phyloP scores from a whole-genome alignment of 768 basidiomycete species.

The Suillus subalutaceus region DNA sequence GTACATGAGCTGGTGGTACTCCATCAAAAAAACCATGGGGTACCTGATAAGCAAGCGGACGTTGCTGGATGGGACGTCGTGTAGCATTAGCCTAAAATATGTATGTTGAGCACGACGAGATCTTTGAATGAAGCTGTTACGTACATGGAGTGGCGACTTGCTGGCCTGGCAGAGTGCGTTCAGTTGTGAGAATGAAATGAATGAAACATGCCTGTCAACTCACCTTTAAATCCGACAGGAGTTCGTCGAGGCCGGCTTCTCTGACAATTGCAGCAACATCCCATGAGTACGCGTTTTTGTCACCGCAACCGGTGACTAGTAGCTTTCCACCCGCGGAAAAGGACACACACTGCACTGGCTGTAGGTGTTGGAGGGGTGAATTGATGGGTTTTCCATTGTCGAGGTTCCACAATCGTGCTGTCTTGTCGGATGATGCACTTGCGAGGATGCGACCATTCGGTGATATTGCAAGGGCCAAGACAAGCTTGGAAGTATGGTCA shows the following conservation, averaged over 20 bases:
- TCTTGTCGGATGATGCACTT: neutral
- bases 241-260: neutral
- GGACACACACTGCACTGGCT: fast-evolving
- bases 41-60: neutral
- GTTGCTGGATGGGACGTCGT: neutral
- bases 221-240: neutral
- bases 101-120: neutral
- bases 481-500: fast-evolving
- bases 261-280: neutral
- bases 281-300: neutral
- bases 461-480: neutral
- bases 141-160: neutral
- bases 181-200: neutral
- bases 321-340: neutral
- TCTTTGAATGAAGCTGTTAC: neutral
- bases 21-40: neutral
- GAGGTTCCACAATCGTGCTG: neutral
- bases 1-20: neutral
- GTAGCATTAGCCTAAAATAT: neutral
- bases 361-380: neutral
- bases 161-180: neutral
- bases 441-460: neutral
- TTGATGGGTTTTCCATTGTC: neutral
- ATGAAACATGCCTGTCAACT: neutral
- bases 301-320: neutral